Conservation (phyloP, 1,284 basidiomycete genomes). For the Sporisorium iseilematis-ciliati region DNA sequence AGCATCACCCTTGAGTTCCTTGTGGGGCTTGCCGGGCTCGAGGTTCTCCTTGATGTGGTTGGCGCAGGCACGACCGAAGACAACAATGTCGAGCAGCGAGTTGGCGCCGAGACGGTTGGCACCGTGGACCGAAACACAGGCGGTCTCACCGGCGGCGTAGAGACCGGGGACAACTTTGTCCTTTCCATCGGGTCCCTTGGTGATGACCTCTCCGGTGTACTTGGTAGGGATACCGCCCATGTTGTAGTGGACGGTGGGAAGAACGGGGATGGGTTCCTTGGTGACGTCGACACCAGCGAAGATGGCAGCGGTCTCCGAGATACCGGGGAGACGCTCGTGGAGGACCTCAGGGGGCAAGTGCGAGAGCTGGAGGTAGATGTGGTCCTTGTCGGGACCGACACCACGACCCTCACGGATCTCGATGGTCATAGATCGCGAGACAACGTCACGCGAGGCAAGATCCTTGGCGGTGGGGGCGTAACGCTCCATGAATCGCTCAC, state of each 20-base stretch:
- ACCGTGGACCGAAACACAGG: conserved; percentile 98
- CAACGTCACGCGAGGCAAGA: conserved; percentile 98
- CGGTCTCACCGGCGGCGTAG: conserved; percentile 98
- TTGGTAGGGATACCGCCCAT: conserved; percentile 99
- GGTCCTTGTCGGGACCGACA: conserved; percentile 98
- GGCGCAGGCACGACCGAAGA: conserved; percentile 97
- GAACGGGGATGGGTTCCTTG: conserved; percentile 87
- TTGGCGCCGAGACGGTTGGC: conserved; percentile 99
- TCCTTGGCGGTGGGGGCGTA: conserved; percentile 99
- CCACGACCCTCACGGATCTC: conserved; percentile 99
- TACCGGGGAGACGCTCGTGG: conserved; percentile 97
- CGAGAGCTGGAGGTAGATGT: conserved; percentile 95
- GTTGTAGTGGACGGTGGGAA: conserved; percentile 70
- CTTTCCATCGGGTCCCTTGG: conserved; percentile 75
- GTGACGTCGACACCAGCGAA: conserved; percentile 99
- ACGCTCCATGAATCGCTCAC: conserved; percentile 99
- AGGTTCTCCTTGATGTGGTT: conserved; percentile 96
- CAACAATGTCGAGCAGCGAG: conserved; percentile 98
- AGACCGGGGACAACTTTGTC: conserved; percentile 96
- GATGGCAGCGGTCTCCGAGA: conserved; percentile 99
- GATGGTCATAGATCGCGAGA: conserved; percentile 98
- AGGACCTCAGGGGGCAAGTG: conserved; percentile 96
- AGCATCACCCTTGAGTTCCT: conserved; percentile 86
- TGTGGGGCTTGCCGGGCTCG: conserved; percentile 90
- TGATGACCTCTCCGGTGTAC: conserved; percentile 97